Evolutionary conservation across 306 rosid species (phyloP).

Genomic region (Crataegus laevigata): DNA sequence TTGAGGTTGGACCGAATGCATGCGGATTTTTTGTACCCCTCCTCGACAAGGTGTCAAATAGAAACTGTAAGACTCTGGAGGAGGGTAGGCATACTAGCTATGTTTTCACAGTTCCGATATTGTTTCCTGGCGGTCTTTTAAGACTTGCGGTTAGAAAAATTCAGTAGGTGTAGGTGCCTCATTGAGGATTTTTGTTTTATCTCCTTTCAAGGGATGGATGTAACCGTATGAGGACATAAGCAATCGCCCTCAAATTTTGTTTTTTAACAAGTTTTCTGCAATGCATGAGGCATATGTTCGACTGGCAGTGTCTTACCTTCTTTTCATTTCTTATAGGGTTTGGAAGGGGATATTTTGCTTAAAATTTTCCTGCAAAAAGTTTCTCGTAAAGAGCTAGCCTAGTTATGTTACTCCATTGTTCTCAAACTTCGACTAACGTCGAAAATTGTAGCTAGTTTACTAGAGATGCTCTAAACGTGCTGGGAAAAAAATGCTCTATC

Average conservation of each 20-base stretch:
- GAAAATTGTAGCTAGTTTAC: no score
- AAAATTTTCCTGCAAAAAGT: no score
- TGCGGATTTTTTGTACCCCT: not conserved
- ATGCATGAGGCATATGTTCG: not conserved
- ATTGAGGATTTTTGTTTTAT: conserved; percentile 1
- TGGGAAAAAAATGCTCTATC: no score
- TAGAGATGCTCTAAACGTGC: no score
- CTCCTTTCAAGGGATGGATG: conserved; percentile 6
- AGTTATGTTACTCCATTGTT: no score
- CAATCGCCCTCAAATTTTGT: not conserved
- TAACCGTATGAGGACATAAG: conserved; percentile 18
- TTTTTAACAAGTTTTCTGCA: not conserved
- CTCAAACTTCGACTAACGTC: no score
- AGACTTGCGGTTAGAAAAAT: not conserved
- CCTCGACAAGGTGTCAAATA: not conserved
- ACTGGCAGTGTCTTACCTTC: not conserved
- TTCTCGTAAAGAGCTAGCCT: no score
- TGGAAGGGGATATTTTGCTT: not conserved
- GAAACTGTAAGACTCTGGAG: conserved; percentile 20
- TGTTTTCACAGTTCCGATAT: conserved; percentile 18
- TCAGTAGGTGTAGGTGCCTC: conserved; percentile 14
- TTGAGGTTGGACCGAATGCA: conserved; percentile 23
- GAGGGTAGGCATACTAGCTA: conserved; percentile 15
- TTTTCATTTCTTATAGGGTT: not conserved
- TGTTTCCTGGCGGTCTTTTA: not conserved